A percentile compares a stretch with the other conserved stretches of the same genome.
These are phyloP conservation scores for Komagataella phaffii DNA, from an alignment of 805 yeast species.

Conservation along the genomic window DNA sequence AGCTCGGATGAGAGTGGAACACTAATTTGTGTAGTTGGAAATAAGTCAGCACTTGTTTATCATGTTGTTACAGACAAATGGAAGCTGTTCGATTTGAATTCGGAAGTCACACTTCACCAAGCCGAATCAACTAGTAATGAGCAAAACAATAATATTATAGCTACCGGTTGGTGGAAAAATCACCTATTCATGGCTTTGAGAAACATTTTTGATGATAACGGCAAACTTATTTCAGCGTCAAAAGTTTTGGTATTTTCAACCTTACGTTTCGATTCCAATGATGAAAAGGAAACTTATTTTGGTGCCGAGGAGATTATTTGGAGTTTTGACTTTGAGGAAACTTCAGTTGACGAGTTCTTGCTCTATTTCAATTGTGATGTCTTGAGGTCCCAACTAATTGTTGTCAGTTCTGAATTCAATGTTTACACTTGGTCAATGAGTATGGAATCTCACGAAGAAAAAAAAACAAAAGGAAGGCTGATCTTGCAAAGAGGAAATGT, in stretches of 20 bases:
- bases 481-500: constrained; percentile 11
- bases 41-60: constrained; percentile 29
- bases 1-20: constrained; percentile 34
- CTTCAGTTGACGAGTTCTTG: constrained; percentile 13
- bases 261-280: constrained; percentile 1
- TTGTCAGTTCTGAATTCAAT: constrained; percentile 17
- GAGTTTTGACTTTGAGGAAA: constrained; percentile 18
- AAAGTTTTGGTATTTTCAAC: constrained; percentile 13
- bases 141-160: not conserved
- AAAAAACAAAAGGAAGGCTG: constrained; percentile 3
- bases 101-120: not conserved
- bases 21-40: constrained; percentile 35
- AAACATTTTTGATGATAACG: constrained; percentile 1
- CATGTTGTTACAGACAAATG: constrained; percentile 26
- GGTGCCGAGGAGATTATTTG: constrained; percentile 19
- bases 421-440: constrained; percentile 20
- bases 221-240: constrained; percentile 11
- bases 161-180: constrained; percentile 17
- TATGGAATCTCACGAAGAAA: not conserved
- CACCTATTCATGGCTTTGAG: constrained; percentile 10
- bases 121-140: not conserved
- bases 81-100: constrained; percentile 22
- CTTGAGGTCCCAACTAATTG: constrained; percentile 14
- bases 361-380: constrained; percentile 15
- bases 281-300: constrained; percentile 5